Percentiles rank a stretch among this genome's conserved stretches.
Conservation (phyloP, 2,329 filamentous ascomycete species). For the Fusarium sp. region DNA sequence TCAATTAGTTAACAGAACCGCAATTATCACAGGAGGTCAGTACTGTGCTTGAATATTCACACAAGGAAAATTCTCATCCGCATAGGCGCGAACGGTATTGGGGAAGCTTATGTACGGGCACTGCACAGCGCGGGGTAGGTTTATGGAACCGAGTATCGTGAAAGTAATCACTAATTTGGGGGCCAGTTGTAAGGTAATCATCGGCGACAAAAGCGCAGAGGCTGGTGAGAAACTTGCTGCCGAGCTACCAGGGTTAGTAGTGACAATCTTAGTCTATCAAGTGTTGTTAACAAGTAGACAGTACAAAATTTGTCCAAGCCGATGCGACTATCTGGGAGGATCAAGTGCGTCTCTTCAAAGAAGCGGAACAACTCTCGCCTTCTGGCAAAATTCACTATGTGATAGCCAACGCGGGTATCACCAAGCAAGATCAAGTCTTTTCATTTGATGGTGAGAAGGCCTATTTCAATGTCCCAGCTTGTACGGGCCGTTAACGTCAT, state of each 20-base stretch:
- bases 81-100: constrained; percentile 5
- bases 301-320: background rate
- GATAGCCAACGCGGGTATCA: constrained; percentile 14
- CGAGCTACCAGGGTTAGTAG: accelerated
- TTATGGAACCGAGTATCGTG: background rate
- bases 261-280: background rate
- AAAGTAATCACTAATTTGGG: background rate
- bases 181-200: background rate
- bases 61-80: background rate
- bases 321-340: constrained; percentile 5
- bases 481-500: background rate
- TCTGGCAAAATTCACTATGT: background rate
- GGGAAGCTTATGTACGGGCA: constrained; percentile 8
- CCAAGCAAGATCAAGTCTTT: constrained; percentile 6
- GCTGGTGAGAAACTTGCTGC: background rate
- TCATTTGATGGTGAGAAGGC: background rate
- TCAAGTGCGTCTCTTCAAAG: background rate
- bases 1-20: background rate
- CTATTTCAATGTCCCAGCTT: background rate
- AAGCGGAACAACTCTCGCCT: background rate
- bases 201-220: background rate
- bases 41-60: background rate
- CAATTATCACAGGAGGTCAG: background rate
- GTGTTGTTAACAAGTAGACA: background rate
- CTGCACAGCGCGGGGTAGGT: background rate